A percentile compares a stretch with the other conserved stretches of the same genome.
phyloP scores from a whole-genome alignment of 306 rosid genomes.

The Trifolium fragiferum region DNA sequence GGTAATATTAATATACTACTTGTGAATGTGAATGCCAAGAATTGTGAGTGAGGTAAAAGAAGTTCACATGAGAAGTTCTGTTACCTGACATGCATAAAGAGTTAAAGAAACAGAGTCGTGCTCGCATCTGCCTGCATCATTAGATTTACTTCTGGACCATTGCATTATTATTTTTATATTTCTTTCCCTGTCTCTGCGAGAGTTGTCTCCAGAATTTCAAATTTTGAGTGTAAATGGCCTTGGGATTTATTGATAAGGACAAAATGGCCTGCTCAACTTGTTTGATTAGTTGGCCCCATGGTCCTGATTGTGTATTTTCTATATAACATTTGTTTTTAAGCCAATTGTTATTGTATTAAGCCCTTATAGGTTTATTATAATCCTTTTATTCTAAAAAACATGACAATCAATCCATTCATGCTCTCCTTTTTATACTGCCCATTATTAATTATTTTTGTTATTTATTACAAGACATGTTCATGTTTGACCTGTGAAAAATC shows the following conservation, averaged over 20 bases:
- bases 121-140: conserved; percentile 8
- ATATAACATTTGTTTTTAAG: conserved; percentile 12
- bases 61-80: not conserved
- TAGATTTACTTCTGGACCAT: conserved; percentile 8
- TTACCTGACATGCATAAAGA: not conserved
- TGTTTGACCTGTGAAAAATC: conserved; percentile 4
- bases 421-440: conserved; percentile 1
- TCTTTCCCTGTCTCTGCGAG: conserved; percentile 1
- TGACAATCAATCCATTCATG: conserved; percentile 19
- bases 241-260: conserved; percentile 6
- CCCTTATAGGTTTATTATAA: conserved; percentile 21
- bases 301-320: conserved; percentile 19
- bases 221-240: conserved; percentile 13
- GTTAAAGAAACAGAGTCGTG: not conserved
- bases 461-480: not conserved
- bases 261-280: conserved; percentile 23
- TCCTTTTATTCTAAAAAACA: conserved; percentile 24
- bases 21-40: too few relatives aligned
- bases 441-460: conserved; percentile 21
- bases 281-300: conserved; percentile 28
- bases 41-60: too few relatives aligned
- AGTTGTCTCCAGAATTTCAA: conserved; percentile 9
- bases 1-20: not conserved
- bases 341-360: conserved; percentile 15
- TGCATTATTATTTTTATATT: conserved; percentile 16